phyloP scores from a whole-genome alignment of 495 filamentous ascomycete species.

The Penicillium odoratum region DNA sequence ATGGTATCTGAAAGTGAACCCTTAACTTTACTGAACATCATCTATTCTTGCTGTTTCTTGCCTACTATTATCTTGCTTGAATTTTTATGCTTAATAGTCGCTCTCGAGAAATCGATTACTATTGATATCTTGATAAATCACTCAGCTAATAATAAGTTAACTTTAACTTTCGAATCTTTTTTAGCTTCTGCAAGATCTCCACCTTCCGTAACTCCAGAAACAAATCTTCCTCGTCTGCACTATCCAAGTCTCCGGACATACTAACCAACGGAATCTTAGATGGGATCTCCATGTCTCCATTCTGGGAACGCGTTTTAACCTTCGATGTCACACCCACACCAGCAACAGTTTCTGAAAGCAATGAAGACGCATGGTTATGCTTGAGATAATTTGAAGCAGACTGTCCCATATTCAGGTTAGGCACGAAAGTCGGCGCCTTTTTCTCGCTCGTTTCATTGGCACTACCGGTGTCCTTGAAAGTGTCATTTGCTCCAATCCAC shows the following conservation, averaged over 20 bases:
- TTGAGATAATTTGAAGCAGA: neutral
- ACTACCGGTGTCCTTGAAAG: neutral
- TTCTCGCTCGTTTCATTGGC: neutral
- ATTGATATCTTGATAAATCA: neutral
- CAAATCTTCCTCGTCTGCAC: slow-evolving; percentile 44
- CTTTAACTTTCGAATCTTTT: slow-evolving; percentile 34
- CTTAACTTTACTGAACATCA: too few relatives aligned
- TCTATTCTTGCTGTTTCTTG: too few relatives aligned
- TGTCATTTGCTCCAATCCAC: slow-evolving; percentile 50
- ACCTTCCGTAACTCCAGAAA: slow-evolving; percentile 41
- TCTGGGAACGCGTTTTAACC: slow-evolving; percentile 11
- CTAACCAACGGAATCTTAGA: slow-evolving; percentile 24
- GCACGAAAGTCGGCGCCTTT: neutral
- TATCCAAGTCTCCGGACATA: slow-evolving; percentile 34
- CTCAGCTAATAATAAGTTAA: slow-evolving; percentile 20
- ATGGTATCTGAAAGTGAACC: too few relatives aligned
- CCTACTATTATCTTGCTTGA: too few relatives aligned
- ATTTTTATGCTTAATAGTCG: neutral
- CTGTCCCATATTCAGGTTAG: neutral
- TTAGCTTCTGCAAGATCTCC: slow-evolving; percentile 44
- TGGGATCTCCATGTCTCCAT: slow-evolving; percentile 19
- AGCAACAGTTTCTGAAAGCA: slow-evolving; percentile 6
- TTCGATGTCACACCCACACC: slow-evolving; percentile 7
- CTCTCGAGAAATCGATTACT: neutral
- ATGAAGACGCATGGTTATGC: neutral